phyloP scores from a whole-genome alignment of 257 asterid genomes.

The Capsicum rhomboideum region DNA sequence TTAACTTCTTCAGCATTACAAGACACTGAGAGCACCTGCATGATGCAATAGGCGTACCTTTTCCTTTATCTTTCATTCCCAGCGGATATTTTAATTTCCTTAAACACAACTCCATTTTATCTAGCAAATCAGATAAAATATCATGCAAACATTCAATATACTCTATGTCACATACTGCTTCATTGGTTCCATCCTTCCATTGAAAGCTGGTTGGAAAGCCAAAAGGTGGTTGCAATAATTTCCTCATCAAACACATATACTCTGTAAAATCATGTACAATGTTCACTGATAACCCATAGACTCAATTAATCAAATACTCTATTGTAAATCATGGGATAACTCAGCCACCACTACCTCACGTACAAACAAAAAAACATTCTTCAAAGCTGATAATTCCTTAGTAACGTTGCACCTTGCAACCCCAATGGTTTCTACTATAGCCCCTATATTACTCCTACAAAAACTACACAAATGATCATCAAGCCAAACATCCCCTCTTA shows the following conservation, averaged over 20 bases:
- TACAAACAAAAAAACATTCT: constrained; percentile 52
- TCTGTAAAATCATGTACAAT: background rate
- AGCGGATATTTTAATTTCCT: background rate
- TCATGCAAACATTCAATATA: background rate
- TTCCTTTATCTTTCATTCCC: no score
- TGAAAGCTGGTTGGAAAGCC: no score
- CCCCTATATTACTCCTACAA: constrained; percentile 32
- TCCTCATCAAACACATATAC: background rate
- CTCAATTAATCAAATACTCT: constrained; percentile 13
- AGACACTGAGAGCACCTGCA: no score
- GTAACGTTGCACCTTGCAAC: background rate
- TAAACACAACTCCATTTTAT: background rate
- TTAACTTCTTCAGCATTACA: no score
- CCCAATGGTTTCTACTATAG: constrained; percentile 25
- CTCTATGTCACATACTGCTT: no score
- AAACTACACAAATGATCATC: constrained; percentile 35
- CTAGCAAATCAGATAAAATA: background rate
- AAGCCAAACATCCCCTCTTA: constrained; percentile 29
- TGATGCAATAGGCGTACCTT: no score
- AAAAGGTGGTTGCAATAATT: no score
- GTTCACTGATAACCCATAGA: background rate
- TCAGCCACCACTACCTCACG: constrained; percentile 48
- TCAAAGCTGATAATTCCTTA: constrained; percentile 26
- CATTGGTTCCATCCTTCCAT: no score
- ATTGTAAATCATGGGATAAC: constrained; percentile 30